Base-by-base conservation (phyloP, 164 flowering plant genomes). In the Chimonanthus praecox region DNA sequence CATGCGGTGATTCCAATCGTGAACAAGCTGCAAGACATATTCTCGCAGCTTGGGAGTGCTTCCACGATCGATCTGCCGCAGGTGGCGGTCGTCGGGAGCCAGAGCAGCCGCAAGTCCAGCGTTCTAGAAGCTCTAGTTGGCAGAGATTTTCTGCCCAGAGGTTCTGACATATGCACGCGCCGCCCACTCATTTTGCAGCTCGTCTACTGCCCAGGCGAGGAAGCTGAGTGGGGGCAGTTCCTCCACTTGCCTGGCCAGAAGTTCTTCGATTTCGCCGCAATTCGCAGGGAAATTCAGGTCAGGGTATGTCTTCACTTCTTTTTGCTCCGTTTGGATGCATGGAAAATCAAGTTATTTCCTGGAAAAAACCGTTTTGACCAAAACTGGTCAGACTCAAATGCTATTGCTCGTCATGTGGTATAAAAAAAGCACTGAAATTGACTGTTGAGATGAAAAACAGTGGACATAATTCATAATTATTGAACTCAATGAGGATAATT, bases 21-120 rank as follows among this genome's bases (percentile, higher is more conserved):
- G 63, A 95, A 95, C 82, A 93, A 88, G 86, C 89, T 95, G 3
- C 99, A 95, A 73, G 99, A 95, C 81, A 93, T 92, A 49, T 90
- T 90, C 77, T 88, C 98, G 0, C 97, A 89, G 80, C 86, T 92
- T 0, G 97, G 94, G 6, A 85, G 86, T 71, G 71, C 80, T 16
- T 86, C 93, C 4, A 85, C 88, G 46, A 86, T 94, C 81, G 95
- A 91, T 79, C 84, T 94, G 46, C 99, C 98, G 2, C 99, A 93
- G 77, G 99, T 94, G 43, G 96, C 92, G 7, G 99, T 94, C 43
- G 97, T 94, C 21, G 98, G 98, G 0, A 90, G 97, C 75, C 99
- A 94, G 83, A 92, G 98, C 78, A 92, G 99, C 74, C 98, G 99
- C 49, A 94, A 94, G 68, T 91, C 97, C 54, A 91, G 97, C 74